These are phyloP conservation scores for Raphanus sativus DNA, from an alignment of 345 rosid species.

Conservation along the genomic window DNA sequence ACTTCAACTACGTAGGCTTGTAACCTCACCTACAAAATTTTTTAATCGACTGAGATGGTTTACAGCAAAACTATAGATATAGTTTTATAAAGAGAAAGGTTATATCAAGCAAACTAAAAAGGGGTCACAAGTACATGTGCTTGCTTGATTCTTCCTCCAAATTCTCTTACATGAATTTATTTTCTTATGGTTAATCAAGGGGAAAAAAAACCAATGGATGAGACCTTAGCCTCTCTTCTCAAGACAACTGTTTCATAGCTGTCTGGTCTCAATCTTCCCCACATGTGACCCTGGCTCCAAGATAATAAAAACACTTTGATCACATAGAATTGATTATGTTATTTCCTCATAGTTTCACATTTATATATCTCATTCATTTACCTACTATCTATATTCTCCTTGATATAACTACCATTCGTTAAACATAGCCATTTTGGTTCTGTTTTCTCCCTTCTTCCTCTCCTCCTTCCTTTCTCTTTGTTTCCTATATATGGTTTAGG, in stretches of 20 bases:
- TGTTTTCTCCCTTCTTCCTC: conserved; percentile 24
- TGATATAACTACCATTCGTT: conserved; percentile 32
- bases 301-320: conserved; percentile 29
- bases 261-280: conserved; percentile 44
- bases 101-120: not conserved
- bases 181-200: conserved; percentile 2
- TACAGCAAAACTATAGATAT: not conserved
- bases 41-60: not conserved
- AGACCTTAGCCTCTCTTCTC: conserved; percentile 49
- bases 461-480: not conserved
- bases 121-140: conserved; percentile 26
- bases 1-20: not conserved
- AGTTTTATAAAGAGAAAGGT: not conserved
- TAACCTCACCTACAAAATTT: not conserved
- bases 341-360: conserved; percentile 4
- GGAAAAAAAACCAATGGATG: conserved; percentile 66
- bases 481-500: conserved; percentile 27
- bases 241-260: conserved; percentile 76
- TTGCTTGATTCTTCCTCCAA: conserved; percentile 32
- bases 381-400: conserved; percentile 12
- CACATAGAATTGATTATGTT: conserved; percentile 20
- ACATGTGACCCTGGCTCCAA: conserved; percentile 54
- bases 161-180: conserved; percentile 9
- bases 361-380: not conserved
- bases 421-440: conserved; percentile 41